phyloP scores from a whole-genome alignment of 2,329 filamentous ascomycete species.

The Hypoxylon sp. region DNA sequence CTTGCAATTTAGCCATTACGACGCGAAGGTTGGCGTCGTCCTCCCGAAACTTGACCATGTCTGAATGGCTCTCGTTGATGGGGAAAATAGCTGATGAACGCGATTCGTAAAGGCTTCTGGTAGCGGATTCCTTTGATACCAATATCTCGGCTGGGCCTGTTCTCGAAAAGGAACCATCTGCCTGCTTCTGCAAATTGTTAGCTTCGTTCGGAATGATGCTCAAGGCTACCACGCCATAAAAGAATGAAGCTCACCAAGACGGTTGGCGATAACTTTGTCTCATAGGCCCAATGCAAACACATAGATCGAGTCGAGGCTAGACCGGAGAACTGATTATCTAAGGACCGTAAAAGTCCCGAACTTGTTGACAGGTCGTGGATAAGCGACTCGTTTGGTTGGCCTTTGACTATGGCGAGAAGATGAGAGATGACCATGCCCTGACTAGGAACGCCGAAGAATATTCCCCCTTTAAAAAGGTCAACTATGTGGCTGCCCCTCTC shows the following conservation, averaged over 20 bases:
- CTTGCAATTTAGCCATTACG: conserved; percentile 1
- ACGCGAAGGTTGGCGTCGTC: conserved; percentile 18
- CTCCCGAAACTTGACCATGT: conserved; percentile 36
- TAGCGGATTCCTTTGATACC: conserved; percentile 35
- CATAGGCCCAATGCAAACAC: conserved; percentile 36
- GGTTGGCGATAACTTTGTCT: conserved; percentile 36
- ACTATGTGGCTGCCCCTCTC: conserved; percentile 1
- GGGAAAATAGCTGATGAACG: conserved; percentile 20
- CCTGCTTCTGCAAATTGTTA: conserved; percentile 2
- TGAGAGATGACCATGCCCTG: conserved; percentile 35
- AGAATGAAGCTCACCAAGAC: conserved; percentile 23
- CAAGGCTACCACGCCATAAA: too few species aligned
- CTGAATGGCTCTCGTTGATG: conserved; percentile 37
- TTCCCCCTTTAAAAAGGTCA: conserved; percentile 21
- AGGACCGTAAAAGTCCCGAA: conserved; percentile 19
- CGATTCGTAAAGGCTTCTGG: conserved; percentile 12
- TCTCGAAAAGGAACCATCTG: conserved; percentile 24
- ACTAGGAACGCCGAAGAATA: conserved; percentile 41
- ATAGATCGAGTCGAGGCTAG: conserved; percentile 9
- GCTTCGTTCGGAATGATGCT: too few species aligned
- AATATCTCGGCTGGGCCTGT: conserved; percentile 28
- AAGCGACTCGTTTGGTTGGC: conserved; percentile 28
- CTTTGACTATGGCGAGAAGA: conserved; percentile 30
- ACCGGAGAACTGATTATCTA: conserved; percentile 31
- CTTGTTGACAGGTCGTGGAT: conserved; percentile 20